A percentile compares a stretch with the other conserved stretches of the same genome.
phyloP scores from a whole-genome alignment of 129 eudicot genomes.

The Flaveria robusta region DNA sequence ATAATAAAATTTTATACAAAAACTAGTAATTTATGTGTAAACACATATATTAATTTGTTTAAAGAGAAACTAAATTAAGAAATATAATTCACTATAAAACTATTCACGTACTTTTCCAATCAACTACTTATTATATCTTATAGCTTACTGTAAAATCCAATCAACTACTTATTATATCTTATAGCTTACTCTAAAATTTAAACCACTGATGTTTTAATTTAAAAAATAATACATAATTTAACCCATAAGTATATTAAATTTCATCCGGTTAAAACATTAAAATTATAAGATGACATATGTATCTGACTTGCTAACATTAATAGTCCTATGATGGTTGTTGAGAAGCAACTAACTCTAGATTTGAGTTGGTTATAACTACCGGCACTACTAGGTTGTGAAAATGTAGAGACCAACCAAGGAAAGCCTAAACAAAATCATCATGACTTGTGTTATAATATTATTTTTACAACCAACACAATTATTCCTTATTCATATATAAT shows the following conservation, averaged over 20 bases:
- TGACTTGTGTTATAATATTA: not conserved
- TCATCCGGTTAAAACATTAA: too few species aligned
- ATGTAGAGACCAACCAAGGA: conserved; percentile 24
- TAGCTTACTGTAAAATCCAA: too few species aligned
- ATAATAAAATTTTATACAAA: too few species aligned
- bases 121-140: too few species aligned
- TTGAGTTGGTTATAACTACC: conserved; percentile 32
- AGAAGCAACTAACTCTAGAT: conserved; percentile 20
- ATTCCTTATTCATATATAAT: conserved; percentile 4
- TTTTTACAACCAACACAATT: not conserved
- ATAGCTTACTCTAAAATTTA: too few species aligned
- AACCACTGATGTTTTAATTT: too few species aligned
- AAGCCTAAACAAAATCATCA: conserved; percentile 20
- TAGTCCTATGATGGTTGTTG: conserved; percentile 16
- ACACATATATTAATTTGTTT: not conserved
- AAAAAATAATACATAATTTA: too few species aligned
- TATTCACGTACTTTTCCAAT: too few species aligned
- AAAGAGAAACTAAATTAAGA: not conserved
- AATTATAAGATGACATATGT: not conserved
- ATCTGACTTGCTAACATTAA: not conserved
- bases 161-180: too few species aligned
- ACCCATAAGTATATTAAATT: too few species aligned
- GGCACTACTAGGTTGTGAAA: conserved; percentile 22
- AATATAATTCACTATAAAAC: too few species aligned
- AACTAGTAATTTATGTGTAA: not conserved